Conservation (phyloP, 345 rosid species). For the Rhodamnia rubescens region DNA sequence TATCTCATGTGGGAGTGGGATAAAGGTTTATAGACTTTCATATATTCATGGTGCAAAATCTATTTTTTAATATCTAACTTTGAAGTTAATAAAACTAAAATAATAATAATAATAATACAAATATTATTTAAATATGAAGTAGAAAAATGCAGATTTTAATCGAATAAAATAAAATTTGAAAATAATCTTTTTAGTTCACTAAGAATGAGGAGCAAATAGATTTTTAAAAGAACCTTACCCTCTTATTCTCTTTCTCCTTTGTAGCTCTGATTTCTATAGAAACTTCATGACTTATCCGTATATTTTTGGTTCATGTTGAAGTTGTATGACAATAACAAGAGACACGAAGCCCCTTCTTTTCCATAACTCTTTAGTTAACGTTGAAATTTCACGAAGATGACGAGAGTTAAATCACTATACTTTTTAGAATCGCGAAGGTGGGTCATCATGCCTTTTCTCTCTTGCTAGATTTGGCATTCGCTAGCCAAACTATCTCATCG, state of each 20-base stretch:
- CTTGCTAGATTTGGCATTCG: neutral
- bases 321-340: neutral
- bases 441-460: neutral
- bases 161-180: neutral
- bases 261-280: neutral
- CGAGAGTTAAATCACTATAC: neutral
- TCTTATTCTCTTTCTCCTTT: neutral
- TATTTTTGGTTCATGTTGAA: neutral
- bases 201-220: neutral
- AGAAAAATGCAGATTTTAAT: neutral
- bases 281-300: neutral
- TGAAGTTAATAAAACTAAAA: neutral
- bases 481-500: neutral
- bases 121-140: neutral
- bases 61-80: neutral
- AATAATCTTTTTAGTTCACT: neutral
- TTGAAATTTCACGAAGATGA: neutral
- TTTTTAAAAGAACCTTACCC: neutral
- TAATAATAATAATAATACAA: neutral
- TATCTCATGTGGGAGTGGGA: neutral
- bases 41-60: neutral
- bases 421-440: neutral
- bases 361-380: neutral
- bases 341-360: neutral
- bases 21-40: neutral